Conservation (phyloP, 208 protist species). For the Giardia muris region DNA sequence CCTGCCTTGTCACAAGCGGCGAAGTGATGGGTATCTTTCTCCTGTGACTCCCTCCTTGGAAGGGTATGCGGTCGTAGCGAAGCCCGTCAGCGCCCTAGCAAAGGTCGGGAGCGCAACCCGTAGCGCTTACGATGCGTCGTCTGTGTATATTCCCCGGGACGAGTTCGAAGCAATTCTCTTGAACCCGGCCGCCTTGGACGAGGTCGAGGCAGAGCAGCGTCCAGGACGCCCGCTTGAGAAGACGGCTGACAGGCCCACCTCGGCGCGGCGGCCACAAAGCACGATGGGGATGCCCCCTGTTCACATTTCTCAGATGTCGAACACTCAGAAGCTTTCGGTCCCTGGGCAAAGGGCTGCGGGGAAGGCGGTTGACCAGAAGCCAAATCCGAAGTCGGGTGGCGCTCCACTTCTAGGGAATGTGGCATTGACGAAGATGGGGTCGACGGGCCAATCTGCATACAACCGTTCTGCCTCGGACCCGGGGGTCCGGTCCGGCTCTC, state of each 20-base stretch:
- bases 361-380: neutral
- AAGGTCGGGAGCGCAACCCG: neutral
- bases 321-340: neutral
- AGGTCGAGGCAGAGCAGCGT: neutral
- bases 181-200: neutral
- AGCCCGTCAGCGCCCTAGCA: neutral
- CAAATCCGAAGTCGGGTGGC: neutral
- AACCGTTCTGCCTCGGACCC: neutral
- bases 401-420: neutral
- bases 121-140: neutral
- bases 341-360: neutral
- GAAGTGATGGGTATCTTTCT: slow-evolving; percentile 13
- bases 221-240: neutral
- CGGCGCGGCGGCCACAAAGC: neutral
- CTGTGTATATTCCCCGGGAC: neutral
- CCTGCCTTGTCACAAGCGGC: neutral
- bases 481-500: neutral
- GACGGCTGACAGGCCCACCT: neutral
- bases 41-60: neutral
- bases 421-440: neutral
- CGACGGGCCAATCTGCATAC: neutral
- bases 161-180: slow-evolving; percentile 6
- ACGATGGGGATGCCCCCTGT: neutral
- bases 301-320: slow-evolving; percentile 5
- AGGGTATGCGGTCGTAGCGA: neutral